phyloP scores from a whole-genome alignment of 257 asterid species.

The Leptodermis oblonga region DNA sequence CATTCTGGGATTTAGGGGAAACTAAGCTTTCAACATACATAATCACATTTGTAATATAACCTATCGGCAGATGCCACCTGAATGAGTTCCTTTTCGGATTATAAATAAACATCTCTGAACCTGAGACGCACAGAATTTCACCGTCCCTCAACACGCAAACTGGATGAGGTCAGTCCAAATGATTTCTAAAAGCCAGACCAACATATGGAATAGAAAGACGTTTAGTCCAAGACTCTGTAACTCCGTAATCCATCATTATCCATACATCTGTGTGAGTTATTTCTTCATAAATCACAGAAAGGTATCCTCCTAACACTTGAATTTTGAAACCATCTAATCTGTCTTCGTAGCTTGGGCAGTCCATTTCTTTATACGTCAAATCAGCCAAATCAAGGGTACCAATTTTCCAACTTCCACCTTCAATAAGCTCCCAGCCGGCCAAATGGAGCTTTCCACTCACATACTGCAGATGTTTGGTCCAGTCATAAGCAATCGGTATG shows the following conservation, averaged over 20 bases:
- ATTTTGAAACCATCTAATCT: no score
- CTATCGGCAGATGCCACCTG: no score
- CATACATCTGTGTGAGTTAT: constrained; percentile 37
- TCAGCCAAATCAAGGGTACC: constrained; percentile 38
- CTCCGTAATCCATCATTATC: constrained; percentile 39
- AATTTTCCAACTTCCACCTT: constrained; percentile 31
- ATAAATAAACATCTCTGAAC: no score
- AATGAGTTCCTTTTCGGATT: no score
- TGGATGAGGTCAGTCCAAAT: constrained; percentile 12
- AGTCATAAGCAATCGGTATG: no score
- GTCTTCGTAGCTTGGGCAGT: no score
- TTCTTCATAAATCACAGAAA: constrained; percentile 41
- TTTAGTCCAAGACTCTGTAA: constrained; percentile 38
- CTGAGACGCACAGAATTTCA: constrained; percentile 34
- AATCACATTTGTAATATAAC: no score
- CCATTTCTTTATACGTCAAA: no score
- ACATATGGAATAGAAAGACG: constrained; percentile 30
- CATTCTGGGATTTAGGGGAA: not conserved
- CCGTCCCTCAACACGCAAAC: constrained; percentile 35
- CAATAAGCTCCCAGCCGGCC: no score
- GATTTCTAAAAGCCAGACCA: not conserved
- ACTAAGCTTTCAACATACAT: constrained; percentile 47
- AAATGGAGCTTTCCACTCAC: no score
- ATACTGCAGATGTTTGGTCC: no score
- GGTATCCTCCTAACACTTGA: constrained; percentile 29